Evolutionary conservation across 306 rosid genomes (phyloP), one percentile per base, ranked within the genome.

Genomic region (Fagus sylvatica): DNA sequence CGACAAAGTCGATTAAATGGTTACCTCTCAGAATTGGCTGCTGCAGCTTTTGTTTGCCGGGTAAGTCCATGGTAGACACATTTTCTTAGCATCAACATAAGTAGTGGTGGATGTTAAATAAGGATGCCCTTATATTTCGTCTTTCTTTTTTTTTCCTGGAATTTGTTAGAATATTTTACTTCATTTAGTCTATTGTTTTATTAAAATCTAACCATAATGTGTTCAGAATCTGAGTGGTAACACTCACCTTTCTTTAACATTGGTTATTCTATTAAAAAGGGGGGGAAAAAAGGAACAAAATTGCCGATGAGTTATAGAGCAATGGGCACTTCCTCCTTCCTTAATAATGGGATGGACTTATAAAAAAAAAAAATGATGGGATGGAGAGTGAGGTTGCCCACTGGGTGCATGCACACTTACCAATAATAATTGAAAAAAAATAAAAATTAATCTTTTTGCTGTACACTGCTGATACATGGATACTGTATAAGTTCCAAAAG

Each of bases 31-130:
- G 99, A 96, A 86, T 89, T 96, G 86, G 99, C 99, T 76, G 99
- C 98, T 56, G 99, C 98, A 11, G 99, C 98, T 66, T 96, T 89
- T 55, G 98, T 96, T 84, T 96, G 98, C 84, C 83, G 98, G 90
- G 99, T 95, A 78, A 87, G 90, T 53, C 62, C 73, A 73, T 78
- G 60, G 28, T 64, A 53, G 8, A 36, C 56, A 78, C 48, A 49
- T 57, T 78, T 66, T 56, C 54, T 8, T 34, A 68, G 64, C 76
- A 53, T 41, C 19, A 46, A 57, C 34, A n/a, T 54, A 30, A 7
- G 33, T 54, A 15, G 65, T 37, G 71, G 72, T 41, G 46, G 43
- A 12, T 60, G 37, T 32, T 11, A 7, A 57, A 13, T 10, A 49
- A n/a, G 48, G 36, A 17, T 48, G 9, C 53, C 53, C 56, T 48